Base-by-base conservation (phyloP, 169 alveolate genomes). In the Cryptosporidium tyzzeri region DNA sequence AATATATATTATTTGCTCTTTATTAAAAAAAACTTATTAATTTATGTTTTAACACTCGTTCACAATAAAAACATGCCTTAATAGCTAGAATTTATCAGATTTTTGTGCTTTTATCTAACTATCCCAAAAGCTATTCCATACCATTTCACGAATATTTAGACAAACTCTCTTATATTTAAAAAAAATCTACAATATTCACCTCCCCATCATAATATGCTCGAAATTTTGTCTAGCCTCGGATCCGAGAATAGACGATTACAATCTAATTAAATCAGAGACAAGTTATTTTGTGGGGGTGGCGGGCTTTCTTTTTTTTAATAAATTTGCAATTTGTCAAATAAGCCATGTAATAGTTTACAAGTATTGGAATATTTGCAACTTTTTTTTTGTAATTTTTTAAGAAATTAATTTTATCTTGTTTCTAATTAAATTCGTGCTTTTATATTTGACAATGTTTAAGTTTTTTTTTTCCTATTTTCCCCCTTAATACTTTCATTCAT, bases 221-320 rank as follows among this genome's bases (percentile, higher is more conserved):
- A 55, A 55, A 55, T 55, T 55, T 55, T 55, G 37, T 55, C 67
- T 55, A 55, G 14, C 29, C 67, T 55, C 67, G 35, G 37, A 23
- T 55, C 67, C 67, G 67, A 55, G 67, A 55, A 55, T 55, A n/a
- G 14, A 26, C n/a, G 31, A 26, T 26, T 23, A 26, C 16, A n/a
- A 55, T 55, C 67, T 55, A 55, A 55, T 55, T 55, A 55, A 55
- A n/a, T 53, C n/a, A 16, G 62, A 48, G 55, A 48, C 55, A 48
- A 48, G 26, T 26, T 1, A n/a, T 55, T 55, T 55, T 55, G 67
- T 55, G 67, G 67, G 67, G 67, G 35, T 3, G 67, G 67, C 67
- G 67, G 67, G 67, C 3, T 55, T 55, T 55, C 3, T 7, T 23
- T n/a, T 9, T 0, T 5, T 0, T 41, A 41, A 0, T 41, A 41